Conservation (phyloP, 306 rosid genomes). For the Dryas drummondii region DNA sequence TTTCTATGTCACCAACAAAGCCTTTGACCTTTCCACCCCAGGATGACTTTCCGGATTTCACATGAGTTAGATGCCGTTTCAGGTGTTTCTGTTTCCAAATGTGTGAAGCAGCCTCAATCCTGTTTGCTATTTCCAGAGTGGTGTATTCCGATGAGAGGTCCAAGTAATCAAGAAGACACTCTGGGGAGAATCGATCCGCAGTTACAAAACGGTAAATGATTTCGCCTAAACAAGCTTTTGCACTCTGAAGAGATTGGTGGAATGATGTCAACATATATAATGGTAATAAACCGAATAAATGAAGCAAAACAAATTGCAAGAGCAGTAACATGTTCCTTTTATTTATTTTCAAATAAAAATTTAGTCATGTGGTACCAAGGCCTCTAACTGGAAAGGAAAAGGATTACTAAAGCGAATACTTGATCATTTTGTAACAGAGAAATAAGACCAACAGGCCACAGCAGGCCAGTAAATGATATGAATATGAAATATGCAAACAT, state of each 20-base stretch:
- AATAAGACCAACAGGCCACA: background rate
- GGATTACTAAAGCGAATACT: background rate
- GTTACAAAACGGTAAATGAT: slow-evolving; percentile 27
- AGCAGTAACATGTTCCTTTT: background rate
- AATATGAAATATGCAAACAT: background rate
- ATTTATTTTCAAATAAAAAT: background rate
- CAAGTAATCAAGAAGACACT: slow-evolving; percentile 46
- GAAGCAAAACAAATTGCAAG: background rate
- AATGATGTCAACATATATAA: background rate
- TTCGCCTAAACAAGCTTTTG: slow-evolving; percentile 40
- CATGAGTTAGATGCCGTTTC: slow-evolving; percentile 14
- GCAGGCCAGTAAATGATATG: background rate
- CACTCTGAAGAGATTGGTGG: slow-evolving; percentile 33
- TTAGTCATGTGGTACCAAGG: background rate
- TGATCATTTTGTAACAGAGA: background rate
- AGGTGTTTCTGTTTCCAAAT: slow-evolving; percentile 45
- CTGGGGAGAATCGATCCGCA: slow-evolving; percentile 45
- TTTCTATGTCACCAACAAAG: slow-evolving; percentile 29
- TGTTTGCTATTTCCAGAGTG: slow-evolving; percentile 45
- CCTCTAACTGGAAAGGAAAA: background rate
- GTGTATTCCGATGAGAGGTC: slow-evolving; percentile 47
- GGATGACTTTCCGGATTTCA: slow-evolving; percentile 36
- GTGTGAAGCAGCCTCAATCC: slow-evolving; percentile 48
- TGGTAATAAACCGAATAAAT: background rate
- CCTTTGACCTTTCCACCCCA: slow-evolving; percentile 50